phyloP scores from a whole-genome alignment of 805 yeast genomes.

The Ogataea wickerhamii region DNA sequence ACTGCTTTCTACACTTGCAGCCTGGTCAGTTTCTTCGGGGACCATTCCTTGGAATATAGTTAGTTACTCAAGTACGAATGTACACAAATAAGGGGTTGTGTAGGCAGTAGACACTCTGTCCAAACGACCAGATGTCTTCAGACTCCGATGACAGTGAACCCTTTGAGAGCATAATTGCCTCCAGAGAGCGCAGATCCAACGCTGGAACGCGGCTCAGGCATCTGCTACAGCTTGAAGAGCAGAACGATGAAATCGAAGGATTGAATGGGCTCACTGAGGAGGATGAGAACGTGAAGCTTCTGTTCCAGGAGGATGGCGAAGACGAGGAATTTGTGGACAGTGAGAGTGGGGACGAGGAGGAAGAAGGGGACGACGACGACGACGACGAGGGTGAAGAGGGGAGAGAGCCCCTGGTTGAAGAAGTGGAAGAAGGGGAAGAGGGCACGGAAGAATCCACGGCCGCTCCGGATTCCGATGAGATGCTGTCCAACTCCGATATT shows the following conservation, averaged over 20 bases:
- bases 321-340: slow-evolving; percentile 45
- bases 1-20: too few species aligned
- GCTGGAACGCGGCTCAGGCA: slow-evolving; percentile 84
- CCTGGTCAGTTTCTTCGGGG: too few species aligned
- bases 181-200: slow-evolving; percentile 75
- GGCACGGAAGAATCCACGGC: background rate
- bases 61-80: too few species aligned
- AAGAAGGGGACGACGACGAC: slow-evolving; percentile 30
- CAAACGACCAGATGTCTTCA: too few species aligned
- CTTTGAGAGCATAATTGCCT: slow-evolving; percentile 60
- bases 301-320: slow-evolving; percentile 61
- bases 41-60: too few species aligned
- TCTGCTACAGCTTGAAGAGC: slow-evolving; percentile 70
- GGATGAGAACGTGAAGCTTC: slow-evolving; percentile 68
- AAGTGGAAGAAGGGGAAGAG: slow-evolving; percentile 22
- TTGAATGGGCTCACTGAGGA: slow-evolving; percentile 45
- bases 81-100: background rate
- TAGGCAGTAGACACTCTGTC: slow-evolving; percentile 5
- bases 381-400: slow-evolving; percentile 28
- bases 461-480: slow-evolving; percentile 41
- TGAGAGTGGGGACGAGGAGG: slow-evolving; percentile 28
- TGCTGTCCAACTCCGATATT: slow-evolving; percentile 54
- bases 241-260: slow-evolving; percentile 37
- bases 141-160: slow-evolving; percentile 33
- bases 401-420: slow-evolving; percentile 16